Conservation (phyloP, 441 rosid genomes). For the Gossypium davidsonii region DNA sequence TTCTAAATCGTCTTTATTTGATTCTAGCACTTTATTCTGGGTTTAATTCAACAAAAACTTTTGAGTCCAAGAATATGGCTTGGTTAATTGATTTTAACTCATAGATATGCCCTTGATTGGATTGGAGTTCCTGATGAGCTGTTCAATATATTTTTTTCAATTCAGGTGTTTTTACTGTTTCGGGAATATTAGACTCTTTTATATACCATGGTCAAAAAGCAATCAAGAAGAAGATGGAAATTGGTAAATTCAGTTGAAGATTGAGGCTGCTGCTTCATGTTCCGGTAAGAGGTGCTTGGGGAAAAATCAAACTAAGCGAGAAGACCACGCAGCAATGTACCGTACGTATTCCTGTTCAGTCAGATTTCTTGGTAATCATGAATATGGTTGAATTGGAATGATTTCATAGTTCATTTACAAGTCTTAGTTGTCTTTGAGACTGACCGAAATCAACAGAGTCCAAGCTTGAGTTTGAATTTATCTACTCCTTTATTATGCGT, state of each 20-base stretch:
- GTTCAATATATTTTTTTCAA: background rate
- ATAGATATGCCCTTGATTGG: background rate
- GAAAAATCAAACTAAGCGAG: conserved; percentile 6
- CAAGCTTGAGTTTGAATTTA: too few relatives aligned
- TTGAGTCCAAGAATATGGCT: background rate
- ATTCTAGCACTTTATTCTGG: background rate
- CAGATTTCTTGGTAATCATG: conserved; percentile 7
- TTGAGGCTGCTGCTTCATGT: conserved; percentile 11
- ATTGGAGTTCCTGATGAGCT: background rate
- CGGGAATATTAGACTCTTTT: conserved; percentile 88
- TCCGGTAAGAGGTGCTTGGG: background rate
- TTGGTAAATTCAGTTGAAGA: background rate
- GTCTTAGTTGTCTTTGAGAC: too few relatives aligned
- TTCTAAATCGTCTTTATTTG: background rate
- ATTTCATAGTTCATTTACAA: conserved; percentile 2
- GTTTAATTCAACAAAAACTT: background rate
- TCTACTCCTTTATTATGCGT: too few relatives aligned
- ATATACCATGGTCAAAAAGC: conserved; percentile 89
- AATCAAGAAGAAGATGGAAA: conserved; percentile 7
- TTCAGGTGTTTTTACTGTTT: conserved; percentile 86
- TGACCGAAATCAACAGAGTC: too few relatives aligned
- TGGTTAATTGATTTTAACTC: background rate
- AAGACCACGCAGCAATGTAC: background rate
- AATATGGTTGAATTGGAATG: conserved; percentile 19
- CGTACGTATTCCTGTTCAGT: background rate